Evolutionary conservation across 768 basidiomycete genomes (phyloP).

Genomic region (Hypholoma sublateritium): DNA sequence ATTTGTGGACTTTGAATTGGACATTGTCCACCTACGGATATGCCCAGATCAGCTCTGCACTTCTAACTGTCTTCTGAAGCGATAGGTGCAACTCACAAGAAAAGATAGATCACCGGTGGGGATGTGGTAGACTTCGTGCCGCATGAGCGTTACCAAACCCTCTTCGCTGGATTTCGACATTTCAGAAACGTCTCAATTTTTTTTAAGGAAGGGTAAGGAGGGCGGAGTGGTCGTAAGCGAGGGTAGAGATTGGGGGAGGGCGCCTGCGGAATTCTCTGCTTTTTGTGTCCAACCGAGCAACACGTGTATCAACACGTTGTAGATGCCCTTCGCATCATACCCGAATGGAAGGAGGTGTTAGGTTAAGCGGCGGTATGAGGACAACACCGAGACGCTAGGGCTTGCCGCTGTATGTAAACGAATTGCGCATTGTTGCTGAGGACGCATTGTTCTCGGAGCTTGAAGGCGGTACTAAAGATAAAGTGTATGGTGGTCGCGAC

Average conservation of each 20-base stretch:
- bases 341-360: slow-evolving; percentile 4
- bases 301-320: slow-evolving; percentile 32
- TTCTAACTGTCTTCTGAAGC: neutral
- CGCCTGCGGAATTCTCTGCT: slow-evolving; percentile 23
- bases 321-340: slow-evolving; percentile 9
- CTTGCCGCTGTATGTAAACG: neutral
- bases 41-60: neutral
- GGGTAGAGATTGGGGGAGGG: slow-evolving; percentile 7
- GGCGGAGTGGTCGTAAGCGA: neutral
- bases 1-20: slow-evolving; percentile 57
- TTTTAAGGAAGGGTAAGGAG: neutral
- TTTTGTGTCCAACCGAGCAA: slow-evolving; percentile 25
- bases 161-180: slow-evolving; percentile 17
- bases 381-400: neutral
- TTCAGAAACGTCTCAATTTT: neutral
- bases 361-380: slow-evolving; percentile 4
- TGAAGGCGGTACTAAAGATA: too few species aligned
- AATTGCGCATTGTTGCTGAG: neutral
- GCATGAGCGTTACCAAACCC: slow-evolving; percentile 17
- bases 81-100: slow-evolving; percentile 34
- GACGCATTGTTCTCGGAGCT: neutral
- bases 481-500: too few species aligned
- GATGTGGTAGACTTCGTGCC: slow-evolving; percentile 47
- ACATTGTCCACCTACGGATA: slow-evolving; percentile 50
- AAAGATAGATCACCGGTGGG: slow-evolving; percentile 54